phyloP scores from a whole-genome alignment of 441 rosid species.

The Corymbia calophylla region DNA sequence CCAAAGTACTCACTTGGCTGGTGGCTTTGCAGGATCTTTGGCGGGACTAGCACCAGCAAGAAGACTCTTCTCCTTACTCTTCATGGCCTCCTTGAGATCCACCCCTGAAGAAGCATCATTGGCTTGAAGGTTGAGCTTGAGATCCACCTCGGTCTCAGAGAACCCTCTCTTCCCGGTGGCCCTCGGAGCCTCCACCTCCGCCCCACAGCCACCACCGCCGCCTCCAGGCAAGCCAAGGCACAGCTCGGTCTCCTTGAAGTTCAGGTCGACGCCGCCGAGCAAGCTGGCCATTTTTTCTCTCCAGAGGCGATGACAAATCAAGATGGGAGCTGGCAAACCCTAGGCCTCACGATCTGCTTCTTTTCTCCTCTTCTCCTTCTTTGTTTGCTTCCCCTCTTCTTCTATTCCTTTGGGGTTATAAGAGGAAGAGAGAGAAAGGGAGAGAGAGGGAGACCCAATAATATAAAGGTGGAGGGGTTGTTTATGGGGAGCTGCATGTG shows the following conservation, averaged over 20 bases:
- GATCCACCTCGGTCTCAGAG: conserved; percentile 67
- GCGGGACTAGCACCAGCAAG: conserved; percentile 18
- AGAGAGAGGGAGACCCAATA: conserved; percentile 12
- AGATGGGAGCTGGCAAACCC: background rate
- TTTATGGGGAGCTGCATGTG: conserved; percentile 26
- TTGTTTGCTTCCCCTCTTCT: background rate
- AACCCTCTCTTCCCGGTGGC: conserved; percentile 75
- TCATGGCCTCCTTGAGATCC: conserved; percentile 38
- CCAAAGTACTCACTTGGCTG: conserved; percentile 54
- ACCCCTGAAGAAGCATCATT: conserved; percentile 21
- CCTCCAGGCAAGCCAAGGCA: conserved; percentile 72
- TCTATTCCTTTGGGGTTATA: background rate
- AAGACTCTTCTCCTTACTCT: conserved; percentile 20
- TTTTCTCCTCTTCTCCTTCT: background rate
- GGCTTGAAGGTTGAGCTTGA: conserved; percentile 70
- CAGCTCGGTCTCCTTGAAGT: conserved; percentile 74
- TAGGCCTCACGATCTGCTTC: background rate
- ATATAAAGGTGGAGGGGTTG: conserved; percentile 23
- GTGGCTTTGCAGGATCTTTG: conserved; percentile 58
- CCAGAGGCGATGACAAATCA: background rate
- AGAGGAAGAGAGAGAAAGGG: background rate
- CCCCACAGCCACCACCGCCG: conserved; percentile 34
- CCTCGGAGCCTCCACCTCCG: conserved; percentile 32
- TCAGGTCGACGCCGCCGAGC: conserved; percentile 21
- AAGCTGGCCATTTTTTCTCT: conserved; percentile 6